A percentile compares a stretch with the other conserved stretches of the same genome.
Conservation (phyloP, 345 rosid species). For the Eucalyptus urophylla region DNA sequence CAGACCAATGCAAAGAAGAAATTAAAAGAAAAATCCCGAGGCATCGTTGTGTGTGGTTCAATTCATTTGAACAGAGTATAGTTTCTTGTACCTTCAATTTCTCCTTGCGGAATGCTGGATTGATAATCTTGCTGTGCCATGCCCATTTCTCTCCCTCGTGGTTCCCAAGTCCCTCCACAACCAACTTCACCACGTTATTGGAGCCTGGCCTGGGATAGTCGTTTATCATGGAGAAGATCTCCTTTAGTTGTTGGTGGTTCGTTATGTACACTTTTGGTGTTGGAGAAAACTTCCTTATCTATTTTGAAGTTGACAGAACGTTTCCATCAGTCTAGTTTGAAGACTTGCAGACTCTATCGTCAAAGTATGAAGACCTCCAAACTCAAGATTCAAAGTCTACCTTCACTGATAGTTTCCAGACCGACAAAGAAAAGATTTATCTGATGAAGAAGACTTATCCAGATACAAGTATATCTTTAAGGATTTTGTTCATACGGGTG, state of each 20-base stretch:
- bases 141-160: constrained; percentile 3
- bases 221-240: neutral
- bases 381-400: too few relatives aligned
- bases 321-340: too few relatives aligned
- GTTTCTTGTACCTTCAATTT: constrained; percentile 26
- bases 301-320: too few relatives aligned
- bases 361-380: too few relatives aligned
- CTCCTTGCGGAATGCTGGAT: constrained; percentile 27
- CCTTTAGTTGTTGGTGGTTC: neutral
- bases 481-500: too few relatives aligned
- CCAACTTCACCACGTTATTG: neutral
- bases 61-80: neutral
- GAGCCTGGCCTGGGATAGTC: neutral
- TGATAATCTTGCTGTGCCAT: neutral
- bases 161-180: neutral
- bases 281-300: neutral
- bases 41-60: neutral
- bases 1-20: neutral
- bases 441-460: too few relatives aligned
- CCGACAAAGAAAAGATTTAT: too few relatives aligned
- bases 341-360: too few relatives aligned
- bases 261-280: neutral
- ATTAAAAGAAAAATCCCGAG: neutral
- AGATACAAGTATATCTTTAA: too few relatives aligned
- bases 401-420: too few relatives aligned